Base-by-base conservation (phyloP, 129 eudicot species). In the Flaveria trinervia region DNA sequence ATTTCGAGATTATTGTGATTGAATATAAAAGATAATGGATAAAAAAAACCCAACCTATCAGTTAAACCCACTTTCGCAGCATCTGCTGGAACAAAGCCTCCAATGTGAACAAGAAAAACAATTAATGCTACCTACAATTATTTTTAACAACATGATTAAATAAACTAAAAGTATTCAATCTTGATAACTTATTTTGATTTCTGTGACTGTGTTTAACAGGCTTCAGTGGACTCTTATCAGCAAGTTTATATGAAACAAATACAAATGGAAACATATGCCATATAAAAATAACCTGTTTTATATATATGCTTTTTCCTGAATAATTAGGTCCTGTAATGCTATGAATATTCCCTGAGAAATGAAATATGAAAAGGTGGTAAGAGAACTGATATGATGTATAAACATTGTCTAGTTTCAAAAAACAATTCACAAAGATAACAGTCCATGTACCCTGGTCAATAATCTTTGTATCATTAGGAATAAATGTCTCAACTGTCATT, bases 251-350 rank as follows among this genome's bases (percentile, higher is more conserved):
- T 17, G 50, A 77, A 46, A 77, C 60, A n/a, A 3, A 52, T 16
- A 68, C 20, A 55, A 43, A 43, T 43, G 14, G 14, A 43, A 66
- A 22, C 61, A 46, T 20, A 51, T 26, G 15, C 0, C 12, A 52
- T 16, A 22, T 39, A 59, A 68, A 39, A 30, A 83, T 13, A 20
- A 88, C 97, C 98, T 93, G 97, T 84, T 93, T 90, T 69, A 93
- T 83, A 73, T 52, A 52, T 52, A 94, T 91, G 81, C 96, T 94
- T 80, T 94, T 94, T 23, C 97, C 99, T 22, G 99, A 94, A 83
- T 91, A 94, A 78, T 94, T 91, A 22, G 98, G 98, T 72, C 98
- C 98, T 15, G 96, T 91, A 33, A 89, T 94, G 81, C 91, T 91
- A 78, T 83, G 84, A 80, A 89, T 79, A 81, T 87, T 89, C 80